phyloP scores from a whole-genome alignment of 441 rosid genomes.

The Erodium chrysanthum region DNA sequence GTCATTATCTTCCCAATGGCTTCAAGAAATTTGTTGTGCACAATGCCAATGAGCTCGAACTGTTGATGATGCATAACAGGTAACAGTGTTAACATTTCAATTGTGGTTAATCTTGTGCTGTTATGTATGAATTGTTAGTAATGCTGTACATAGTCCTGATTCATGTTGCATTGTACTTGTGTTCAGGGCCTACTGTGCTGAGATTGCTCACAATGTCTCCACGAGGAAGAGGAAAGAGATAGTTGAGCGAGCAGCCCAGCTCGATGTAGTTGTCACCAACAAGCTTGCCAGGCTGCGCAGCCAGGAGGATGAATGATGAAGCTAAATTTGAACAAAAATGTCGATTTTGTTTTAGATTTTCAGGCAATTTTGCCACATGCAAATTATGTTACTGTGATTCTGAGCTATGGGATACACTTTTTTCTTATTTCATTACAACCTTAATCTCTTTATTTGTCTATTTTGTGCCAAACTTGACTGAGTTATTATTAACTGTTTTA shows the following conservation, averaged over 20 bases:
- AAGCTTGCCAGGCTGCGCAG: conserved; percentile 72
- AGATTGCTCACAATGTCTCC: conserved; percentile 71
- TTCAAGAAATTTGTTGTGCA: conserved; percentile 84
- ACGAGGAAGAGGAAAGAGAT: conserved; percentile 68
- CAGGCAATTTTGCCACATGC: too few relatives aligned
- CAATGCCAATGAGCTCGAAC: conserved; percentile 57
- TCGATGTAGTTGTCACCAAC: conserved; percentile 67
- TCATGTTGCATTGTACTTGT: not conserved
- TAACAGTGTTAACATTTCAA: conserved; percentile 7
- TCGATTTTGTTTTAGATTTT: too few relatives aligned
- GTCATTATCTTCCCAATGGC: conserved; percentile 74
- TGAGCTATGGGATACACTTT: too few relatives aligned
- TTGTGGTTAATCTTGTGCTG: too few relatives aligned
- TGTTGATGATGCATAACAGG: conserved; percentile 96
- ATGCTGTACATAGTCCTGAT: not conserved
- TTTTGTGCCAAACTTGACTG: too few relatives aligned
- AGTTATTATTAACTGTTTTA: too few relatives aligned
- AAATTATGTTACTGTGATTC: too few relatives aligned
- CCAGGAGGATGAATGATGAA: conserved; percentile 84
- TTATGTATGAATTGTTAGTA: too few relatives aligned
- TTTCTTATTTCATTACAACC: too few relatives aligned
- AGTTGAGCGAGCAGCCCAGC: conserved; percentile 82
- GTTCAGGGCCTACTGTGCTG: conserved; percentile 71
- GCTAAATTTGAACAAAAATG: not conserved
- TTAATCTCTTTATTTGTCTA: too few relatives aligned